Evolutionary conservation across 2,329 filamentous ascomycete species (phyloP), one percentile per base, ranked within the genome.

Genomic region (Verruconis gallopava): DNA sequence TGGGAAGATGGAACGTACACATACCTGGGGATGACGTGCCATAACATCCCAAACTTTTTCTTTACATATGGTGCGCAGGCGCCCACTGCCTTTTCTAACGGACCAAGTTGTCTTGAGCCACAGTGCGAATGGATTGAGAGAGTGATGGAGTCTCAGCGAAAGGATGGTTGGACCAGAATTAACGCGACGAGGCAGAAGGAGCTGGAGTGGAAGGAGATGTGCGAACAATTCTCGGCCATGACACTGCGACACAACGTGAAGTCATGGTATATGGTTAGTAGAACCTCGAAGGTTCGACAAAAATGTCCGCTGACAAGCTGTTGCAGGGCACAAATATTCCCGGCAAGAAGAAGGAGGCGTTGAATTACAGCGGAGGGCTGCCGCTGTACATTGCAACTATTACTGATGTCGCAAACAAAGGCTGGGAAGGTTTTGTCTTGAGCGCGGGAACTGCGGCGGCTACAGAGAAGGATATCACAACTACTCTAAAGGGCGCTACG

Each of bases 21-120:
- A 5, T 42, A 42, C 20, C 32, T 42, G 5, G 40, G 40, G 6
- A 14, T 42, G 6, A 36, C n/a, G 5, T 18, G n/a, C 30, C 9
- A 14, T 19, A 15, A 17, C 30, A 37, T 42, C 17, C 40, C 40
- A 5, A 42, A 42, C 20, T 9, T 51, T 2, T 59, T 57, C 37
- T 57, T 60, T 50, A 51, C 63, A 3, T 66, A 65, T 47, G 57
- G 58, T 4, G 57, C 62, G 1, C 64, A 66, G 35, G 62, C 60
- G 2, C 64, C 62, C 0, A 67, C 62, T 5, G 38, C 38, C 12
- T 30, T 51, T 5, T 43, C 43, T 17, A 79, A 77, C 48, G 74
- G 73, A 0, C 74, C 75, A 1, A 59, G 55, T 6, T 62, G 59
- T 44, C 54, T 58, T 21, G 55, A 60, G 43, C 69, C 74, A 40